Conservation (phyloP, 768 basidiomycete genomes). For the Ramaria rubella region DNA sequence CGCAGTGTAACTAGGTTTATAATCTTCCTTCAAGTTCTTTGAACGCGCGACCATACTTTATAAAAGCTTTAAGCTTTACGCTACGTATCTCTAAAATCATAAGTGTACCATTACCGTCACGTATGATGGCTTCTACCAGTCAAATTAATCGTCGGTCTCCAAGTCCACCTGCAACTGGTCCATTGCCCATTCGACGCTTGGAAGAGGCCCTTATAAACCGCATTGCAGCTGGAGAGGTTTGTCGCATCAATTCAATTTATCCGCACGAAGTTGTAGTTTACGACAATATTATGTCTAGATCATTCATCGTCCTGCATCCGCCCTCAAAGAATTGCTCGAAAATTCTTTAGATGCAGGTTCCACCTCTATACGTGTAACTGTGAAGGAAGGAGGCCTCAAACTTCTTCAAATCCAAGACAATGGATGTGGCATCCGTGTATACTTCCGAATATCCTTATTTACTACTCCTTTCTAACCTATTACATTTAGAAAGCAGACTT, state of each 20-base stretch:
- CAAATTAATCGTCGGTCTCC: background rate
- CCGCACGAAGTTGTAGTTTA: constrained; percentile 28
- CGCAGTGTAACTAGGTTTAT: no score
- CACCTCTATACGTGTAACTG: constrained; percentile 76
- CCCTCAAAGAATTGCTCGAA: constrained; percentile 92
- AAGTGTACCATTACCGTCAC: no score
- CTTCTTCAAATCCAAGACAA: constrained; percentile 95
- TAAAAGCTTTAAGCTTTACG: no score
- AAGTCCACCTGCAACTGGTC: background rate
- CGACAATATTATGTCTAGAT: constrained; percentile 54
- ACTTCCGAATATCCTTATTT: constrained; percentile 20
- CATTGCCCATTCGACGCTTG: constrained; percentile 62
- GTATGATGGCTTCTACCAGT: background rate
- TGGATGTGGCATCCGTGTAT: constrained; percentile 86
- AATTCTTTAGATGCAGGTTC: constrained; percentile 92
- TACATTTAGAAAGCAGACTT: constrained; percentile 72
- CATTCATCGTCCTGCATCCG: constrained; percentile 87
- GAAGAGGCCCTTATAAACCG: constrained; percentile 83
- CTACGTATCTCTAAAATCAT: no score
- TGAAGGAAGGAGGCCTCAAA: constrained; percentile 96
- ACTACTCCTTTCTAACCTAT: background rate
- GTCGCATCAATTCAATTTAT: constrained; percentile 6
- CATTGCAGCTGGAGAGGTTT: constrained; percentile 65
- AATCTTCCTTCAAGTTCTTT: no score
- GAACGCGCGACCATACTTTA: no score